phyloP scores from a whole-genome alignment of 2,329 filamentous ascomycete species.

The Thyridium curvatum region DNA sequence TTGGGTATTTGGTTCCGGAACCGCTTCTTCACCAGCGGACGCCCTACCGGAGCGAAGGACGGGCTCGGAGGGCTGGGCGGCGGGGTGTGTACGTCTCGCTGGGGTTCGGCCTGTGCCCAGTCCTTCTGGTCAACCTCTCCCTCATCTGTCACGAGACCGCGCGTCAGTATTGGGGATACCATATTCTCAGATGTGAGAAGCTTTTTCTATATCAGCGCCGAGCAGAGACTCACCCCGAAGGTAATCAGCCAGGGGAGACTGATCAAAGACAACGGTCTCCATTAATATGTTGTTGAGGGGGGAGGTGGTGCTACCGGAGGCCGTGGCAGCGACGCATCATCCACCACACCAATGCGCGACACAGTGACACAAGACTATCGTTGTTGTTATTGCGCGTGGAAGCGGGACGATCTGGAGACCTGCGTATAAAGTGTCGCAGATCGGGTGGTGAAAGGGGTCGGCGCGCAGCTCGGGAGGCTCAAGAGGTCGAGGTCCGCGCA shows the following conservation, averaged over 20 bases:
- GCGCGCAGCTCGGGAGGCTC: too few relatives aligned
- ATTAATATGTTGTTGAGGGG: constrained; percentile 38
- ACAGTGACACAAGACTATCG: too few relatives aligned
- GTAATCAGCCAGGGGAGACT: constrained; percentile 83
- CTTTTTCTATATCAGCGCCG: constrained; percentile 3
- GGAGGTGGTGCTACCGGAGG: constrained; percentile 5
- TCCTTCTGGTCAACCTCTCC: constrained; percentile 40
- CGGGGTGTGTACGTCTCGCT: constrained; percentile 32
- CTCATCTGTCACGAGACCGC: constrained; percentile 30
- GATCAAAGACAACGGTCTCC: constrained; percentile 83
- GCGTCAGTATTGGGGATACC: constrained; percentile 8
- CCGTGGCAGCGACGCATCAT: neutral
- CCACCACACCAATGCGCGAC: too few relatives aligned
- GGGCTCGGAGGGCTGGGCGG: constrained; percentile 37
- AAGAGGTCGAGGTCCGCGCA: too few relatives aligned
- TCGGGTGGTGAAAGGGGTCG: too few relatives aligned
- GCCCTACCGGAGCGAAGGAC: constrained; percentile 50
- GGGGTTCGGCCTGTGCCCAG: constrained; percentile 37
- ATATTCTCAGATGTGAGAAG: constrained; percentile 3
- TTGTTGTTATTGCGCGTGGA: too few relatives aligned
- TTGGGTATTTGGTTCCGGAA: constrained; percentile 43
- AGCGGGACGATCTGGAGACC: too few relatives aligned
- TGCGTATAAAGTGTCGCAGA: too few relatives aligned
- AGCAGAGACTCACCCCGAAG: constrained; percentile 63
- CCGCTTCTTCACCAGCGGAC: constrained; percentile 45